Base-by-base conservation (phyloP, 768 basidiomycete genomes). In the Fomitopsis serialis region DNA sequence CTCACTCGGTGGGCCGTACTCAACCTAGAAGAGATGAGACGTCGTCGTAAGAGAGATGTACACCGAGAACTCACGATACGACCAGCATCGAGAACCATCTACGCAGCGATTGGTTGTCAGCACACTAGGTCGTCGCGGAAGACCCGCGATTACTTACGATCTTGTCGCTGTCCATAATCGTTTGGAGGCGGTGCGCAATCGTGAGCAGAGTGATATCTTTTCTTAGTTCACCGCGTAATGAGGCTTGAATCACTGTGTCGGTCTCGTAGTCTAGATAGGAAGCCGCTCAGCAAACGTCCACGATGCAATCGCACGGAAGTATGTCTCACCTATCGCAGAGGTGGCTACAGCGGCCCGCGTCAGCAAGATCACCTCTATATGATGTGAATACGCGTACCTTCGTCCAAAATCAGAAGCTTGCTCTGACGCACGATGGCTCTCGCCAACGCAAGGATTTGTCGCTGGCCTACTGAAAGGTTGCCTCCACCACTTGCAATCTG, bases 91-190 rank as follows among this genome's bases (percentile, higher is more conserved):
- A 76, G 71, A 11, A 76, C 72, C 70, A 75, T 73, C 75, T 74
- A 43, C 22, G 54, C 8, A 23, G 17, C 8, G n/a, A n/a, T 42
- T 8, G 15, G 17, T n/a, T 42, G 42, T 6, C 42, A 23, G 19
- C 13, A n/a, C 35, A 6, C 15, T 10, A n/a, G 23, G 48, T 34
- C 4, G 24, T 32, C 6, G 29, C 11, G 11, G n/a, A n/a, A n/a
- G n/a, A n/a, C n/a, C 13, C 6, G 27, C 10, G 24, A 25, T 49
- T 21, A 36, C 63, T 52, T 54, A 82, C 72, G 43, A 84, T 78
- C 58, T 78, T 78, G 61, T 85, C 81, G 3, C 79, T 78, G 50
- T 82, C 81, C 70, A 81, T 81, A 55, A 84, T 77, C 4, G 78
- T 48, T 19, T 48, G 46, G 8, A 48, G 32, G 15, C 46, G 24